Evolutionary conservation across 495 filamentous ascomycete genomes (phyloP), one percentile per base, ranked within the genome.

Genomic region (Hypoxylon fuscum): DNA sequence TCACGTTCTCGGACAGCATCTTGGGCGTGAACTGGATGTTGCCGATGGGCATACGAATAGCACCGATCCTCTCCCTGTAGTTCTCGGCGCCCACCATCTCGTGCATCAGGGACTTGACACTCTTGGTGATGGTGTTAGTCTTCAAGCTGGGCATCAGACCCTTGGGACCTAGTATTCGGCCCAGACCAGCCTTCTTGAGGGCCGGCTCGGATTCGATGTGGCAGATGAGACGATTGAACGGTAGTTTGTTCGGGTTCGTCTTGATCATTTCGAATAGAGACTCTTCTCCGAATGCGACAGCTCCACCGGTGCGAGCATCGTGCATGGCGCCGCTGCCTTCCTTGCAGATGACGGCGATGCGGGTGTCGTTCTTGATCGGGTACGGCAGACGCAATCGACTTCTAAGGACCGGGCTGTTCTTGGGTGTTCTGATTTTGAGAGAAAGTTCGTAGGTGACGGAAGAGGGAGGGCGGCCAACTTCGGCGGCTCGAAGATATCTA

Each of bases 71-170:
- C 76, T 98, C 95, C 66, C 91, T 85, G 75, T 96, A 98, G 51
- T 91, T 87, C 35, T 87, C 89, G 67, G 87, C 91, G 38, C 94
- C 94, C 3, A 91, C 84, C 75, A 97, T 81, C 47, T 90, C 89
- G 54, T 84, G 84, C 50, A 97, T 88, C 12, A 87, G 78, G 2
- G 76, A 58, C 35, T 81, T 83, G 3, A 96, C 83, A 75, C 95
- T 87, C 72, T 82, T 90, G 9, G 95, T 92, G 48, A 98, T 87
- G 2, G 95, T 97, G 50, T 90, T 92, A 18, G 82, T 82, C 82
- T 96, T 98, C 46, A 78, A 74, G 70, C 84, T 95, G 17, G 95
- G 95, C 96, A 98, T 97, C 70, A 98, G 75, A 7, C 92, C 92
- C 69, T 83, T 84, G 12, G 95, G 95, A 71, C 95, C 95, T 9